Evolutionary conservation across 1,284 basidiomycete genomes (phyloP).

Genomic region (Filobasidium uniguttulatum): DNA sequence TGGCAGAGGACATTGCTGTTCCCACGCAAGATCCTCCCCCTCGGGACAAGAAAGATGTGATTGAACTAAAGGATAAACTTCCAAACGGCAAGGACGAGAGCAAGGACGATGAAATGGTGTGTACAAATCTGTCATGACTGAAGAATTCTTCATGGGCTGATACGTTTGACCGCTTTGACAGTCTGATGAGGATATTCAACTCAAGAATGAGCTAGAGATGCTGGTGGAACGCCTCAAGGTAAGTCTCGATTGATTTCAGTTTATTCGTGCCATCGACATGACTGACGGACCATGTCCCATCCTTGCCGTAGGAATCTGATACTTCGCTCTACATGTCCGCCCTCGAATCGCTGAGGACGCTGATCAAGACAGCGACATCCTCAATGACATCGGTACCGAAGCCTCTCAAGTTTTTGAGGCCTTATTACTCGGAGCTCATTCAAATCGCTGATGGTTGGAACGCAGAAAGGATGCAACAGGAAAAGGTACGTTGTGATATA

Average conservation of each 20-base stretch:
- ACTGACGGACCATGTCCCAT: background rate
- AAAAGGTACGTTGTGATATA: constrained; percentile 59
- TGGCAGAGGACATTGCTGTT: constrained; percentile 31
- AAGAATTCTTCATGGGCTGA: constrained; percentile 1
- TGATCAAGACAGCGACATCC: constrained; percentile 92
- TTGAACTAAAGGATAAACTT: constrained; percentile 37
- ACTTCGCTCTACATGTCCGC: constrained; percentile 74
- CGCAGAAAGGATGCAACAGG: constrained; percentile 43
- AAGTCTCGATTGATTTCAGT: constrained; percentile 15
- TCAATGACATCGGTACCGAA: constrained; percentile 99
- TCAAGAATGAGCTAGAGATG: constrained; percentile 95
- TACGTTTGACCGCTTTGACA: constrained; percentile 34
- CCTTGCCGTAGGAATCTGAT: constrained; percentile 61
- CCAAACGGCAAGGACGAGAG: constrained; percentile 38
- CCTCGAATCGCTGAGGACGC: constrained; percentile 80
- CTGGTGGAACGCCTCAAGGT: constrained; percentile 88
- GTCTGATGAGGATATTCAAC: constrained; percentile 91
- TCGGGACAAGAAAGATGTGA: constrained; percentile 33
- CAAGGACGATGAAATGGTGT: constrained; percentile 69
- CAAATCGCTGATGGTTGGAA: constrained; percentile 67
- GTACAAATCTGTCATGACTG: constrained; percentile 26
- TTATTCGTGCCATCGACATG: background rate
- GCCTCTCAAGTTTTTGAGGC: constrained; percentile 94
- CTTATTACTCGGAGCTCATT: constrained; percentile 82
- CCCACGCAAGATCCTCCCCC: constrained; percentile 38